Conservation (phyloP, 345 rosid genomes). For the Diplotaxis tenuifolia region DNA sequence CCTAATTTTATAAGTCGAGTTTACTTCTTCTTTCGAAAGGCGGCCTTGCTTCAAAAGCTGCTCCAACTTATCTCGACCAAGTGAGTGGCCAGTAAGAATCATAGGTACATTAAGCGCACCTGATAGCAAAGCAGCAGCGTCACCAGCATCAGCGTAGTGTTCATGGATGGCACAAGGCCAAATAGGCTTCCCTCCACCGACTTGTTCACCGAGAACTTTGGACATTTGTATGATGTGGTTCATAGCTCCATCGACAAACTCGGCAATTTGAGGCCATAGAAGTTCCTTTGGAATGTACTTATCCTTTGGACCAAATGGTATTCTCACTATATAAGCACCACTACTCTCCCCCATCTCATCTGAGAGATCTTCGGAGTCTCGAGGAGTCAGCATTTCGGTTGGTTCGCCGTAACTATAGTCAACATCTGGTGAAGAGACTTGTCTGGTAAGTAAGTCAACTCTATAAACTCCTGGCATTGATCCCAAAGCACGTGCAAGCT, state of each 20-base stretch:
- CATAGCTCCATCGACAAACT: slow-evolving; percentile 97
- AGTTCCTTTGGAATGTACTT: slow-evolving; percentile 88
- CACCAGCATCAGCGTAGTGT: slow-evolving; percentile 99
- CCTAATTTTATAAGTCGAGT: slow-evolving; percentile 87
- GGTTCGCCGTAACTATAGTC: slow-evolving; percentile 98
- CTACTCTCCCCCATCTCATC: slow-evolving; percentile 98
- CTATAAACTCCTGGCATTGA: slow-evolving; percentile 93
- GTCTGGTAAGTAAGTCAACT: slow-evolving; percentile 85
- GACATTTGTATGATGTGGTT: slow-evolving; percentile 93
- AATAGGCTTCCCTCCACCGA: slow-evolving; percentile 81
- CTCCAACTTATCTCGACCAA: slow-evolving; percentile 93
- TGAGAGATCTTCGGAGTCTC: slow-evolving; percentile 57
- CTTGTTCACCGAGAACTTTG: slow-evolving; percentile 89
- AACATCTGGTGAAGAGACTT: slow-evolving; percentile 76
- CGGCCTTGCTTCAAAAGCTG: slow-evolving; percentile 95
- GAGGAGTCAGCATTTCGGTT: slow-evolving; percentile 82
- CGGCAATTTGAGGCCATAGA: slow-evolving; percentile 94
- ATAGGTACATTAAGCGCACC: slow-evolving; percentile 98
- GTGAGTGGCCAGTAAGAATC: slow-evolving; percentile 97
- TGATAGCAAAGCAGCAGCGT: slow-evolving; percentile 85
- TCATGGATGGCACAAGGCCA: slow-evolving; percentile 99
- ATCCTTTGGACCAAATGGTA: slow-evolving; percentile 94
- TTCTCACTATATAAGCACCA: slow-evolving; percentile 87
- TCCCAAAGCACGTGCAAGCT: slow-evolving; percentile 86
- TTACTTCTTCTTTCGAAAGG: slow-evolving; percentile 82